A percentile compares a stretch with the other conserved stretches of the same genome.
These are phyloP conservation scores for Hyaloscypha hepaticicola DNA, from an alignment of 495 filamentous ascomycete species.

Conservation along the genomic window DNA sequence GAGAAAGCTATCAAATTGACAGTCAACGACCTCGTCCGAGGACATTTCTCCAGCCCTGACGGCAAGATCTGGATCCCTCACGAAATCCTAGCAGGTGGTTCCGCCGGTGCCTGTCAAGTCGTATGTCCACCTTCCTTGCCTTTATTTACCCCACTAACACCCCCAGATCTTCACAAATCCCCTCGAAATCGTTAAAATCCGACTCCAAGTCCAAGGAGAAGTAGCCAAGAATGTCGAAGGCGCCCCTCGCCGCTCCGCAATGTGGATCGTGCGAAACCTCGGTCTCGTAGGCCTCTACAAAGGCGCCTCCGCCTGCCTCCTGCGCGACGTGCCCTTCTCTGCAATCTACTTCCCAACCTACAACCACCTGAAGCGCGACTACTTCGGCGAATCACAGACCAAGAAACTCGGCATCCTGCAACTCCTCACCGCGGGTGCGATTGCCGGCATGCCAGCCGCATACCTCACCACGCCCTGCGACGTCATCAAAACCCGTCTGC, in stretches of 20 bases:
- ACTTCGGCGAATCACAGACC: constrained; percentile 85
- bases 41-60: constrained; percentile 71
- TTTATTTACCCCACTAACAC: constrained; percentile 15
- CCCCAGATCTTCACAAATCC: constrained; percentile 90
- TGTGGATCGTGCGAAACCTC: constrained; percentile 96
- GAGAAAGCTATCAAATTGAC: constrained; percentile 99
- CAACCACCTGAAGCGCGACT: constrained; percentile 86
- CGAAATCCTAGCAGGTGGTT: constrained; percentile 86
- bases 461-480: constrained; percentile 98
- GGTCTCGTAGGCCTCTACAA: constrained; percentile 97
- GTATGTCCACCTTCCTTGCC: constrained; percentile 55
- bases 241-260: constrained; percentile 80
- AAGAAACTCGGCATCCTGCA: constrained; percentile 92
- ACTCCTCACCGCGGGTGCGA: constrained; percentile 91
- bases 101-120: constrained; percentile 93
- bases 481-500: constrained; percentile 97
- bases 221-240: constrained; percentile 85
- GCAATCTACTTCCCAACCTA: constrained; percentile 99
- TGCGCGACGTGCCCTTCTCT: constrained; percentile 96
- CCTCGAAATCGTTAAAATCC: constrained; percentile 98
- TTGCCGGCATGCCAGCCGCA: constrained; percentile 97
- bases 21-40: constrained; percentile 89
- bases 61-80: constrained; percentile 67
- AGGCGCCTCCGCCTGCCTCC: constrained; percentile 91
- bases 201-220: constrained; percentile 96